Evolutionary conservation across 2,329 filamentous ascomycete genomes (phyloP).

Genomic region (Sclerotinia nivalis): DNA sequence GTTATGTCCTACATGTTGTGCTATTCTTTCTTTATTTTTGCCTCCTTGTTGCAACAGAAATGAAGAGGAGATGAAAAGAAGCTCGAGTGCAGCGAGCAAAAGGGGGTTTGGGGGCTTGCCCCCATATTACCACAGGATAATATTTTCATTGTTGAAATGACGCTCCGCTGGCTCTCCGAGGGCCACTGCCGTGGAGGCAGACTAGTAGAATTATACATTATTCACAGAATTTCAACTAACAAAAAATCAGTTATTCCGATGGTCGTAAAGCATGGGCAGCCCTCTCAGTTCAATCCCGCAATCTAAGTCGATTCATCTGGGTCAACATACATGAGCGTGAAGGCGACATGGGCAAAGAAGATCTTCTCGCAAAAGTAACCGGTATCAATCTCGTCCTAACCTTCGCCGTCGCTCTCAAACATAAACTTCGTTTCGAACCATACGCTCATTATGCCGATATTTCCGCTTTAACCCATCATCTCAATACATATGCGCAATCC

Average conservation of each 20-base stretch:
- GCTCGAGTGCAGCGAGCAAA: conserved; percentile 5
- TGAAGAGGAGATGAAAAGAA: neutral
- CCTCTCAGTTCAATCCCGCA: conserved; percentile 61
- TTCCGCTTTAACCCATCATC: conserved; percentile 65
- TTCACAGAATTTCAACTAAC: neutral
- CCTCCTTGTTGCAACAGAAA: too few species aligned
- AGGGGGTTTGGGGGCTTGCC: conserved; percentile 1
- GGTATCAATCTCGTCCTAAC: conserved; percentile 75
- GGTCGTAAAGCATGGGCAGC: conserved; percentile 64
- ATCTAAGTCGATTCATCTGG: conserved; percentile 80
- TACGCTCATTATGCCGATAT: conserved; percentile 77
- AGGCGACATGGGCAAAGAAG: conserved; percentile 60
- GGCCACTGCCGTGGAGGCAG: conserved; percentile 5
- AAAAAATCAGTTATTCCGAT: conserved; percentile 52
- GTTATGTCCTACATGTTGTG: too few species aligned
- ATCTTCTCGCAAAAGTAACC: conserved; percentile 65
- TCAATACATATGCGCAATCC: conserved; percentile 71
- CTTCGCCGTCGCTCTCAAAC: conserved; percentile 76
- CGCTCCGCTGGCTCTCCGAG: conserved; percentile 10
- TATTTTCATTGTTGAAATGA: neutral
- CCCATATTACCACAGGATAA: neutral
- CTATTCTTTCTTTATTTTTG: too few species aligned
- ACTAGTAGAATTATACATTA: neutral
- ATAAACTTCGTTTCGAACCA: conserved; percentile 81
- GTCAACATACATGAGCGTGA: conserved; percentile 67